Base-by-base conservation (phyloP, 2,329 filamentous ascomycete species). In the Sphaerulina populicola region DNA sequence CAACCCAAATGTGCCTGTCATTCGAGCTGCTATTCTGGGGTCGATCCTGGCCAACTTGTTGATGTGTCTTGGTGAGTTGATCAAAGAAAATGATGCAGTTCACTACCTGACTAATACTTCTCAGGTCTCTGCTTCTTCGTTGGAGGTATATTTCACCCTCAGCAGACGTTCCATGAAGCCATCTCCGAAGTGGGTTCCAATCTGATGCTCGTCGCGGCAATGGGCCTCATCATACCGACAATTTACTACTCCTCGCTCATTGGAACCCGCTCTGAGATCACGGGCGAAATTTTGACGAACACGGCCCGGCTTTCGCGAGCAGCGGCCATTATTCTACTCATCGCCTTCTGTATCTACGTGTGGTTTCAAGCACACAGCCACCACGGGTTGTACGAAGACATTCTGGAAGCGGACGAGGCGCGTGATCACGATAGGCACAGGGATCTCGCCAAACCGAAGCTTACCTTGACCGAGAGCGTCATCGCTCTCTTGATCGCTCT, bases 31-130 rank as follows among this genome's bases (percentile, higher is more conserved):
- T 14, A 89, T 94, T 53, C 71, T 94, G 1, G 88, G 88, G 14
- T 90, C 85, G 0, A 84, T 94, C 38, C 69, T 94, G 30, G 87
- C 88, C 10, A 94, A 88, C 29, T 77, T 93, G 71, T 71, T 94
- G 41, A 74, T 94, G 4, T 94, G 88, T 61, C 70, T 93, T n/a
- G 88, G 88, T 61, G 50, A 47, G 58, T 51, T 27, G 15, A 21
- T 10, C 21, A 18, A 9, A n/a, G 23, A 27, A 27, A 1, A 36
- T 15, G 29, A 6, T 4, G 21, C 4, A 29, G 27, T 23, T 10
- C n/a, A 10, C 21, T 10, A 9, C 15, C 6, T 12, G n/a, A 12
- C 46, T 49, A 12, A 49, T 12, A 33, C 15, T 2, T 6, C 6
- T 8, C 46, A 64, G 62, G 62, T 0, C 64, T 85, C 46, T 93